Base-by-base conservation (phyloP, 345 rosid species). In the Lumnitzera racemosa region DNA sequence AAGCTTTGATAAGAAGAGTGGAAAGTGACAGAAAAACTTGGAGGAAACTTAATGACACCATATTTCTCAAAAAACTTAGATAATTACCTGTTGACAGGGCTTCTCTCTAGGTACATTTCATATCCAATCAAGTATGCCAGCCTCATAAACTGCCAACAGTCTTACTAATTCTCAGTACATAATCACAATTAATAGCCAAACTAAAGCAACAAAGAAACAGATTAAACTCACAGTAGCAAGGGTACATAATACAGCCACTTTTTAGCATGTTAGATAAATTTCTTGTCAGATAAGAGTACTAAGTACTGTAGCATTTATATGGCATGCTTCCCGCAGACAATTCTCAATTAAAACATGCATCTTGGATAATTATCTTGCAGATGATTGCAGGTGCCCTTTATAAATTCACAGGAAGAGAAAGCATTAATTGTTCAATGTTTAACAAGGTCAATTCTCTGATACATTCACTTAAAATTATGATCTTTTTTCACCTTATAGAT, bases 111-210 rank as follows among this genome's bases (percentile, higher is more conserved):
- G 73, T 86, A 83, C 63, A 80, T 67, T 74, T 95, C 99, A 74
- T 84, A 84, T 66, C 99, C 99, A 71, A 88, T 75, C 66, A 94
- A 75, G 79, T 86, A 94, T 27, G 96, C 96, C 59, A 94, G 90
- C 80, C 99, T 84, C 90, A 86, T 80, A 79, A 90, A 94, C 99
- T 94, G 91, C 75, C 79, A 83, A 73, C 24, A 62, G 65, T 51
- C 48, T 41, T 51, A 73, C 43, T 68, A 74, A 65, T 70, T 51
- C 55, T 29, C 58, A 63, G 16, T 58, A 24, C 36, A 36, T 64
- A 49, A 23, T 23, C 23, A 24, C 23, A 6, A 54, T 17, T 5
- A 51, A 50, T 15, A 61, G 14, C 47, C 13, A 58, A 6, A 43
- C 9, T 8, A 0, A 0, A 46, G 14, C 7, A 15, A 57, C 17